Evolutionary conservation across 2,329 filamentous ascomycete species (phyloP).

Genomic region (Clathrospora elynae): DNA sequence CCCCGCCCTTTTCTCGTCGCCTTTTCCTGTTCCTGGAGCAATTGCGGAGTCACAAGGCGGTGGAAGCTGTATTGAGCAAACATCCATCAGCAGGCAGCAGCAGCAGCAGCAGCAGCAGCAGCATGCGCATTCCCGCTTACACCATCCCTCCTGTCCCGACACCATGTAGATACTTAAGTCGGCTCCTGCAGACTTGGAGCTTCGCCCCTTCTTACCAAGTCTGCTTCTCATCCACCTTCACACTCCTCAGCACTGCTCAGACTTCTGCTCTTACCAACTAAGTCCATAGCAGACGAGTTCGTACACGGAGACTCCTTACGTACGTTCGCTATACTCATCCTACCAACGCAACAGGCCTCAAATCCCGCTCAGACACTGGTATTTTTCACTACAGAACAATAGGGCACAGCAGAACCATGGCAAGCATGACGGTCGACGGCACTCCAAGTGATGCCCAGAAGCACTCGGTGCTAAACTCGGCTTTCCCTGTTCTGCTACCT

Average conservation of each 20-base stretch:
- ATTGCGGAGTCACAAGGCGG: background rate
- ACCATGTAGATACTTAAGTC: background rate
- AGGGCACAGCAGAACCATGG: background rate
- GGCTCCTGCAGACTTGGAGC: no score
- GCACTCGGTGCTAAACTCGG: conserved; percentile 28
- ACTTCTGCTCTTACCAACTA: no score
- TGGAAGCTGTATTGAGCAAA: background rate
- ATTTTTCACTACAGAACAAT: background rate
- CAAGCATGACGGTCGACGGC: conserved; percentile 9
- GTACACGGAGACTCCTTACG: no score
- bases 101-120: no score
- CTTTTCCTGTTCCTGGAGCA: no score
- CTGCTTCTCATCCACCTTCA: no score
- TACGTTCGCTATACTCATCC: no score
- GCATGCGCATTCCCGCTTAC: conserved; percentile 5
- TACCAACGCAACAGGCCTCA: no score
- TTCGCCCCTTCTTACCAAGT: no score
- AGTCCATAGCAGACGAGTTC: no score
- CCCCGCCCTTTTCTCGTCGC: background rate
- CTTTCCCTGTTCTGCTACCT: conserved; percentile 32
- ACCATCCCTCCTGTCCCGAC: background rate
- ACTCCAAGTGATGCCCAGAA: background rate
- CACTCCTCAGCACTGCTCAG: no score
- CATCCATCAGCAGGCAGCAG: background rate
- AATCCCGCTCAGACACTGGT: no score